These are phyloP conservation scores for Trichoderma cornu-damae DNA, from an alignment of 2,329 filamentous ascomycete genomes.

Conservation along the genomic window DNA sequence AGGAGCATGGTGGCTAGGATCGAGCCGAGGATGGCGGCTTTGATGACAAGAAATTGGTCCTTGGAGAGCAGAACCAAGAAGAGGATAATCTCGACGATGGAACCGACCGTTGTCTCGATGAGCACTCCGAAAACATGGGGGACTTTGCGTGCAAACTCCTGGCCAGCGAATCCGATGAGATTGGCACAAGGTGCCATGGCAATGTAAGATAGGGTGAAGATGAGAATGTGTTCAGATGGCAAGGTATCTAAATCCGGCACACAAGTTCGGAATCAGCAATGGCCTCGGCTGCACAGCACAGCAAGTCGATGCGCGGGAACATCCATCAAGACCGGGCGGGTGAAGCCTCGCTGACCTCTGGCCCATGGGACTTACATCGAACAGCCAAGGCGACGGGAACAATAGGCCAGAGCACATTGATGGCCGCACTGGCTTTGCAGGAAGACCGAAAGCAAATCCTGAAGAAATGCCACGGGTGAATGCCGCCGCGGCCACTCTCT, in stretches of 20 bases:
- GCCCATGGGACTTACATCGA: conserved; percentile 22
- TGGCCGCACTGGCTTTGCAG: conserved; percentile 40
- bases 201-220: conserved; percentile 44
- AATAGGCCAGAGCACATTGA: conserved; percentile 47
- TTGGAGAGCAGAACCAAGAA: conserved; percentile 68
- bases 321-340: too few species aligned
- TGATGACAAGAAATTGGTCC: conserved; percentile 62
- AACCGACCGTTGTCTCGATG: conserved; percentile 50
- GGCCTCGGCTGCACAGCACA: background rate
- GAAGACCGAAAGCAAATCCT: conserved; percentile 40
- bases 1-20: conserved; percentile 77
- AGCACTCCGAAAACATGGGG: conserved; percentile 56
- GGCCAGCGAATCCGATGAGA: conserved; percentile 42
- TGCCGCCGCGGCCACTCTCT: conserved; percentile 42
- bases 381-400: conserved; percentile 39
- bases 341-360: conserved; percentile 21
- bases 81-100: conserved; percentile 72
- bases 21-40: conserved; percentile 77
- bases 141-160: conserved; percentile 56
- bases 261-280: conserved; percentile 20
- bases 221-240: conserved; percentile 31
- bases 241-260: conserved; percentile 23
- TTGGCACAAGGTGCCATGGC: conserved; percentile 48
- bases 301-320: background rate
- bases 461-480: conserved; percentile 40